Evolutionary conservation across 1,284 basidiomycete genomes (phyloP), one percentile per base, ranked within the genome.

Genomic region (Ganoderma lingzhi): DNA sequence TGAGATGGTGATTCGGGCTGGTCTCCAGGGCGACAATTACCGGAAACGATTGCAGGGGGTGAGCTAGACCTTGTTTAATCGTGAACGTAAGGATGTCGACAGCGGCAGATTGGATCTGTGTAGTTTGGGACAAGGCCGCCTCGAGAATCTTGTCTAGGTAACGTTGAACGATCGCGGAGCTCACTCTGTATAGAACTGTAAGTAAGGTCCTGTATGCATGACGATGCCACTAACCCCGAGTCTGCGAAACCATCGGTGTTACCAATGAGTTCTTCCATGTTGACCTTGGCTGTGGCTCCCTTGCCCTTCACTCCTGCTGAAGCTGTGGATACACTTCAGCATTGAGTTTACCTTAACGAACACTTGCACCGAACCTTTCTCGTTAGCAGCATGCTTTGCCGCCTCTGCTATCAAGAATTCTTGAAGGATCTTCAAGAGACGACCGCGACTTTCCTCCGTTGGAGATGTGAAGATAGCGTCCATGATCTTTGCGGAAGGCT

Each of bases 231-330:
- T 74, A 80, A 97, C 96, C 93, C 96, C 23, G 97, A 98, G 76
- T 99, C 97, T 0, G 96, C 96, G 79, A 98, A 96, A 0, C 92
- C 94, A 74, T 96, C 93, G 0, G 96, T 96, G 76, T 97, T 97
- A 2, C 98, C 98, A 9, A 98, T 94, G 2, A 99, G 84, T 75
- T 98, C 94, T 1, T 93, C 91, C 90, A 98, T 95, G 76, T 96
- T 92, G 51, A 95, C 89, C 35, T 86, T 84, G n/a, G 82, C 80
- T 1, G 82, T 80, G 12, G 82, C 78, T 3, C 82, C 68, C 72
- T 89, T 88, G 58, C 77, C 71, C 74, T 87, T 87, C 12, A 78
- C 78, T 70, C 86, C 85, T 5, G 76, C 76, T 68, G 68, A 58
- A 15, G 66, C 72, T 73, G 15, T 19, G 15, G 8, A 4, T 14